Base-by-base conservation (phyloP, 1,284 basidiomycete genomes). In the Calocybe gambosa region DNA sequence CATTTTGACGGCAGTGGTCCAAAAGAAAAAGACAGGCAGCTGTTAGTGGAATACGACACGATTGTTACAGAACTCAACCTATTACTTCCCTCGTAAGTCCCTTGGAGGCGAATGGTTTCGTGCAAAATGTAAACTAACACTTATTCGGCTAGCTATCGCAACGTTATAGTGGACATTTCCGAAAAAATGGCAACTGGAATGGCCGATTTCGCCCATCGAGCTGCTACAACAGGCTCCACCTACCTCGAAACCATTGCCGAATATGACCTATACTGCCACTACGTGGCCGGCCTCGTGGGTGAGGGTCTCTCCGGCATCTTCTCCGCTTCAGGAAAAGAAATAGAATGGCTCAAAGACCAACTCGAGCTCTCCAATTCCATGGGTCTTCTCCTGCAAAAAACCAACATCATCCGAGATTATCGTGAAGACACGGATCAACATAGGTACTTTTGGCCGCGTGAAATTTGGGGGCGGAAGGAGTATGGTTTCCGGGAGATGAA, bases 261-360 rank as follows among this genome's bases (percentile, higher is more conserved):
- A 57, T 97, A 95, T 67, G 93, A 98, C 64, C 77, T 98, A 9
- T 99, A 99, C 71, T 99, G 96, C 64, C 95, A 99, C 68, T 98
- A 96, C 64, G 96, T 98, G 52, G 96, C 95, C 2, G 96, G 95
- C 1, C 82, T 99, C 47, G 95, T 99, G 51, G 96, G 95, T 43
- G 96, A 99, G 65, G 95, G 96, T 47, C 77, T 97, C 39, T 94
- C 92, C 0, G 81, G 91, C 5, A 74, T 99, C 39, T 97, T 95
- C 69, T 75, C 89, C 13, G 88, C 89, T 6, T 93, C 91, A 3
- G 82, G 81, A 35, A 93, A 94, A 61, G 95, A 99, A 67, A 76
- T 75, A 0, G 62, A 75, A 0, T 89, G 82, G 74, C 68, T 99
- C 41, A 85, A 79, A 33, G 70, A 81, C 39, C 90, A 98, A 64